A percentile compares a stretch with the other conserved stretches of the same genome.
Evolutionary conservation across 495 filamentous ascomycete species (phyloP).

Genomic region (Geoglossum glabrum): DNA sequence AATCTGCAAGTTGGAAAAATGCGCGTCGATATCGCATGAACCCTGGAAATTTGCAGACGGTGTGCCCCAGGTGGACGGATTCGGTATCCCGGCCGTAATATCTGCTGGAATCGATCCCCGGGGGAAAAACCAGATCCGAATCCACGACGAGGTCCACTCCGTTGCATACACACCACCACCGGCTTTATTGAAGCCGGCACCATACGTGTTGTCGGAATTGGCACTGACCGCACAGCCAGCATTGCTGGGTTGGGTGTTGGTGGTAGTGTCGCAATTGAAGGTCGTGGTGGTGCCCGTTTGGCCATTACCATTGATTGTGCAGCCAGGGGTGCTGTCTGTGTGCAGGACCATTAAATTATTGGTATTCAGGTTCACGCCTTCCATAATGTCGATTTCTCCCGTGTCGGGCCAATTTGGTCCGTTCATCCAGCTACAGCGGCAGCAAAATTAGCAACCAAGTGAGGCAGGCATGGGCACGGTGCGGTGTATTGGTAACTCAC

Average conservation of each 20-base stretch:
- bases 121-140: slow-evolving; percentile 70
- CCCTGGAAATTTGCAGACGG: slow-evolving; percentile 47
- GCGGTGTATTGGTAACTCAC: slow-evolving; percentile 9
- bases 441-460: too few species aligned
- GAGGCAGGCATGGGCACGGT: background rate
- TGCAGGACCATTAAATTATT: slow-evolving; percentile 58
- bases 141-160: slow-evolving; percentile 46
- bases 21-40: slow-evolving; percentile 41
- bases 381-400: slow-evolving; percentile 86
- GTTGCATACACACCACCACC: slow-evolving; percentile 63
- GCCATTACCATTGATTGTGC: slow-evolving; percentile 18
- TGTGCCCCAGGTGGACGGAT: slow-evolving; percentile 41
- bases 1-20: slow-evolving; percentile 53
- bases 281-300: slow-evolving; percentile 35
- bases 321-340: slow-evolving; percentile 27
- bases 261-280: slow-evolving; percentile 26
- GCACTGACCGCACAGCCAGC: slow-evolving; percentile 14
- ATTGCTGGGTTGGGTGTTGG: background rate
- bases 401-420: slow-evolving; percentile 56
- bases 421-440: slow-evolving; percentile 35
- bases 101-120: slow-evolving; percentile 36
- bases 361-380: slow-evolving; percentile 52
- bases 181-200: slow-evolving; percentile 48
- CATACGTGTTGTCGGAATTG: slow-evolving; percentile 32
- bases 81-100: slow-evolving; percentile 34